Base-by-base conservation (phyloP, 495 filamentous ascomycete genomes). In the Penicillium chermesinum region DNA sequence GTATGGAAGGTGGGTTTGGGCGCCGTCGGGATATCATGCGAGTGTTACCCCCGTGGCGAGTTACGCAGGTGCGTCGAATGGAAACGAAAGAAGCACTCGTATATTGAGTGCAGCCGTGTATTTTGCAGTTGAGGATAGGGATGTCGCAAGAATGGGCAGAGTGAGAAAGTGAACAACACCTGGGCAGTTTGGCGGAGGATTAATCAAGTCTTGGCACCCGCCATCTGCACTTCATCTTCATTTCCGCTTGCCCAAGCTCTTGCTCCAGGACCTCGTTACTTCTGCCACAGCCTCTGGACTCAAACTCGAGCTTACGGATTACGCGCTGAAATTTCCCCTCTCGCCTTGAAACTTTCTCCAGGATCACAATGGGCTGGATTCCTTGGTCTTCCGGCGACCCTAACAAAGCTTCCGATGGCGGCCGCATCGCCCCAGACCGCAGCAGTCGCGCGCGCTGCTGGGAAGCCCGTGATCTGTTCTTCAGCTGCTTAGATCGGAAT, bases 381-480 rank as follows among this genome's bases (percentile, higher is more conserved):
- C 61, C 69, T 38, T 71, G 64, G 66, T 70, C 65, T 36, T 48
- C 65, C 49, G 70, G 69, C 34, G 71, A 72, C 17, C 43, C 62
- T 54, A 60, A 62, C 36, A 76, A 69, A 75, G 73, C 69, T 44
- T 64, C 75, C 49, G 80, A 81, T 63, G 78, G 78, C 44, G 81
- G 82, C 50, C 80, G 78, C 61, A 80, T 85, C 49, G 84, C 87
- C 1, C 93, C 93, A 1, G 82, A 85, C 50, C 84, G 91, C 44
- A 75, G 73, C 40, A 84, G 89, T 58, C 83, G 93, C 47, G 73
- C 82, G 38, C 72, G 75, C 38, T 98, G 93, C 79, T 98, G 88
- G 85, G 85, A 85, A 40, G 83, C 85, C 13, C 80, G 93, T 20
- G 93, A 98, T 64, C 61, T 57, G 27, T 98, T 91, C 73, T 97